phyloP scores from a whole-genome alignment of 345 rosid genomes.

The Hevea brasiliensis region DNA sequence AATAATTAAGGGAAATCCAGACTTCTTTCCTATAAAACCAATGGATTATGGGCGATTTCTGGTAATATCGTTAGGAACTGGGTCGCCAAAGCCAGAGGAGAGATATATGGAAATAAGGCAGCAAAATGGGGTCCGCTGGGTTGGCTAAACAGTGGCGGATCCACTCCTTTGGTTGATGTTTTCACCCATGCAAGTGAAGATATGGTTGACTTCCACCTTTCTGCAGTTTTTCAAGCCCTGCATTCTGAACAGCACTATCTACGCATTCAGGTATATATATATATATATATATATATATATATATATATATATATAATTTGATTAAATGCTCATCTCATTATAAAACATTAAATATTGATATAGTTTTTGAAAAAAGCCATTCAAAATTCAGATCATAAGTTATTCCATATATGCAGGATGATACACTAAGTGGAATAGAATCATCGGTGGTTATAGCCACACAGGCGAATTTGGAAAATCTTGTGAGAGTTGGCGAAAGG shows the following conservation, averaged over 20 bases:
- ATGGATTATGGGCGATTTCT: slow-evolving; percentile 12
- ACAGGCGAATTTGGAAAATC: neutral
- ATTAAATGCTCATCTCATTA: too few species aligned
- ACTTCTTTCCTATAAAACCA: slow-evolving; percentile 14
- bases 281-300: too few species aligned
- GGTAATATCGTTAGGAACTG: slow-evolving; percentile 26
- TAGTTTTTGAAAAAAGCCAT: too few species aligned
- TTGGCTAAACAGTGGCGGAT: slow-evolving; percentile 9
- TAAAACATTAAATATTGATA: too few species aligned
- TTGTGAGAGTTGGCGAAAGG: slow-evolving; percentile 2
- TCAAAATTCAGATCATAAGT: too few species aligned
- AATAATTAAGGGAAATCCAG: slow-evolving; percentile 1
- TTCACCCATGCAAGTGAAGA: slow-evolving; percentile 22
- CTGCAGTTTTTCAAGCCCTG: slow-evolving; percentile 18
- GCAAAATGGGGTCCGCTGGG: slow-evolving; percentile 24
- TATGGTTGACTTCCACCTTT: slow-evolving; percentile 21
- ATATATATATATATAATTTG: too few species aligned
- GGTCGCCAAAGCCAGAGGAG: neutral
- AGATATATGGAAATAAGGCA: slow-evolving; percentile 7
- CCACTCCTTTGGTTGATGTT: slow-evolving; percentile 16
- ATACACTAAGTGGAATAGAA: slow-evolving; percentile 1
- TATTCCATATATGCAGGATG: slow-evolving; percentile 11
- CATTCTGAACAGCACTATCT: slow-evolving; percentile 22
- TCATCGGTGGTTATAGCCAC: slow-evolving; percentile 6
- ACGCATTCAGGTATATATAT: slow-evolving; percentile 13